Base-by-base conservation (phyloP, 2,329 filamentous ascomycete genomes). In the Hypocreales sp. region DNA sequence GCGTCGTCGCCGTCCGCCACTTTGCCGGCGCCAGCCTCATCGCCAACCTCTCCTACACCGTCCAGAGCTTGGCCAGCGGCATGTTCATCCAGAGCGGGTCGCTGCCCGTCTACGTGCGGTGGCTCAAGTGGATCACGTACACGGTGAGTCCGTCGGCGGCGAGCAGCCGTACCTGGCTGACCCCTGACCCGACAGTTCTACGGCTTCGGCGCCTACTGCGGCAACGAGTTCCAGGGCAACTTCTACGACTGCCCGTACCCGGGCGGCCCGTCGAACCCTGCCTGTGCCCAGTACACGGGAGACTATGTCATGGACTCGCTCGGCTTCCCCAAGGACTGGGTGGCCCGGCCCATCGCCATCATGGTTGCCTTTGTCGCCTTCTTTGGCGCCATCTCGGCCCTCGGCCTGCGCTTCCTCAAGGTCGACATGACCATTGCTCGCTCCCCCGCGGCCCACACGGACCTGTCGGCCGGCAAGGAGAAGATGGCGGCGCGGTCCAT, bases 81-180 rank as follows among this genome's bases (percentile, higher is more conserved):
- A 83, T 76, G 47, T 84, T 86, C 37, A 70, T 84, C 10, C 78
- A 84, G 45, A 61, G 64, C 8, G 70, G 79, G 28, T 71, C 73
- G 5, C 79, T 86, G 4, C 77, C 79, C 0, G 58, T 84, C 1
- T 86, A 83, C 39, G 69, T 82, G n/a, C 62, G 78, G 30, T 86
- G 79, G 79, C 55, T 79, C 2, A 84, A 82, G 43, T 78, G 71
- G 57, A 61, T 63, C 5, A 31, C 35, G 15, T 38, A 32, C 24
- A 34, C 31, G 20, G 35, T 36, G 17, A 31, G 31, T 13, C n/a
- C 17, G 11, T n/a, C n/a, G n/a, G n/a, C n/a, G n/a, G n/a, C n/a
- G n/a, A n/a, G n/a, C n/a, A n/a, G n/a, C n/a, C n/a, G n/a, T n/a
- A n/a, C n/a, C n/a, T n/a, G n/a, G n/a, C n/a, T n/a, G n/a, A n/a